Base-by-base conservation (phyloP, 163 green algal genomes). In the Scenedesmus sp. region DNA sequence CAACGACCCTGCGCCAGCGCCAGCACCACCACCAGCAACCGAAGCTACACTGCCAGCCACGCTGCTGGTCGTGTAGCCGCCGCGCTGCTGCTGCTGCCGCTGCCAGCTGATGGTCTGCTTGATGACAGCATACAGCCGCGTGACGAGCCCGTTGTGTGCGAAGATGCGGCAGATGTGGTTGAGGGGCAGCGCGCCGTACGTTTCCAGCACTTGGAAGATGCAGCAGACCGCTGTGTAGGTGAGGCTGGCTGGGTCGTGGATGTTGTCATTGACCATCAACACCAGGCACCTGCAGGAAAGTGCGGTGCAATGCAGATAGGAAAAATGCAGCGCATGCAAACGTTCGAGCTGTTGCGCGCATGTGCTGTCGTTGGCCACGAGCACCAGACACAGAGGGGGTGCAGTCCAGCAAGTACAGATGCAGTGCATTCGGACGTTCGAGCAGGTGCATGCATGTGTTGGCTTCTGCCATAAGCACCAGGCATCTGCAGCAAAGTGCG, bases 161-260 rank as follows among this genome's bases (percentile, higher is more conserved):
- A 97, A 90, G 59, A 98, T 92, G 54, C 97, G 95, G 91, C 96
- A 97, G 55, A 96, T 92, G 87, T 96, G 94, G 92, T 96, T 97
- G 55, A 97, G 82, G 6, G 94, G 92, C 46, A 95, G 85, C 16
- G 86, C 62, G n/a, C 64, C 76, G 64, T 83, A 86, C 20, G 84
- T 85, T 9, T 89, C 90, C 81, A 96, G 92, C 87, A 95, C 74
- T 16, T 84, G 91, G 92, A 94, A 97, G 90, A 96, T 97, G 91
- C 94, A 96, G 46, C 59, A 15, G 12, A 97, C 70, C 6, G 92
- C 95, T 52, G 85, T 73, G 8, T 76, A 76, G 0, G 92, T 93
- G 15, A 97, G 94, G 54, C 92, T 89, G 18, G 76, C 86, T 20
- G 82, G 74, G 56, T 96, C 93, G 20, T 74, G 23, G 7, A 95